A percentile compares a stretch with the other conserved stretches of the same genome.
These are phyloP conservation scores for Botrytis pseudocinerea DNA, from an alignment of 2,329 filamentous ascomycete genomes.

Conservation along the genomic window DNA sequence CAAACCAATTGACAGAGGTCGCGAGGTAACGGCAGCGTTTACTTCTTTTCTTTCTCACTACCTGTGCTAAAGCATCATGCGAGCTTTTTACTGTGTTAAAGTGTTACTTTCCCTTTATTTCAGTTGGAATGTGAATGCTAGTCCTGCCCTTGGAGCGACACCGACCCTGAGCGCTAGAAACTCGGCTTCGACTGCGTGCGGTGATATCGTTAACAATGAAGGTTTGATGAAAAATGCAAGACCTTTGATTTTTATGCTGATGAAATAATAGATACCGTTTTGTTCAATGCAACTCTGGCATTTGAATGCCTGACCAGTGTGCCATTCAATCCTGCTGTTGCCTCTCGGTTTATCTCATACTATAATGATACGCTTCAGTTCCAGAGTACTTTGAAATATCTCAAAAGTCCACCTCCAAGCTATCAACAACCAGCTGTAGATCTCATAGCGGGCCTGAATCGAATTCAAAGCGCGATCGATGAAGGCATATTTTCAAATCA, in stretches of 20 bases:
- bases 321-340: slow-evolving; percentile 48
- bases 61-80: slow-evolving; percentile 2
- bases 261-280: slow-evolving; percentile 11
- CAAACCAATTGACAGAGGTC: background rate
- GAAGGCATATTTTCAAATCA: slow-evolving; percentile 50
- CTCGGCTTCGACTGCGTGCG: slow-evolving; percentile 29
- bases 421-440: slow-evolving; percentile 53
- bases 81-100: background rate
- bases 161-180: slow-evolving; percentile 18
- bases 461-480: slow-evolving; percentile 46
- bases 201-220: slow-evolving; percentile 27
- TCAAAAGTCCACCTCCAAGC: slow-evolving; percentile 52
- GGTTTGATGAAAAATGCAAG: background rate
- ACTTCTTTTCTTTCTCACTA: background rate
- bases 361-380: slow-evolving; percentile 46
- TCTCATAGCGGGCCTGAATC: slow-evolving; percentile 47
- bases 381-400: slow-evolving; percentile 36
- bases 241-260: background rate
- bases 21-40: background rate
- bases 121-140: background rate
- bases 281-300: slow-evolving; percentile 35
- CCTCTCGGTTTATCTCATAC: slow-evolving; percentile 47
- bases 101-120: slow-evolving; percentile 1
- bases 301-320: slow-evolving; percentile 48
- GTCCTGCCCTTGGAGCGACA: background rate